A percentile compares a stretch with the other conserved stretches of the same genome.
Conservation (phyloP, 352 stramenopile genomes). For the Thraustochytrium sp. region DNA sequence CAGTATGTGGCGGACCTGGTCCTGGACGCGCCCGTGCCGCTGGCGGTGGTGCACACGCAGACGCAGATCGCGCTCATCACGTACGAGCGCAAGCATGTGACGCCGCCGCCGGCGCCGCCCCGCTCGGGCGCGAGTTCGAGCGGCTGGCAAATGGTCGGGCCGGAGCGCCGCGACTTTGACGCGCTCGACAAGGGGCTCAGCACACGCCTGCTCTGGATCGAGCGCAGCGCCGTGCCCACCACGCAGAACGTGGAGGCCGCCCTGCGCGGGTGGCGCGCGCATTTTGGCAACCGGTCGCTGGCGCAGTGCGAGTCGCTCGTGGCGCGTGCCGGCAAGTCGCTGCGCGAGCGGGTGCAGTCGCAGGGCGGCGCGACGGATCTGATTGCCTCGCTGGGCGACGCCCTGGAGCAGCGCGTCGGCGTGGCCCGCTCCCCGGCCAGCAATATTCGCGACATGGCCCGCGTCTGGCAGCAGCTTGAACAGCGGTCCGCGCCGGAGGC, state of each 20-base stretch:
- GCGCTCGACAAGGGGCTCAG: neutral
- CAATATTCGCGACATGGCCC: neutral
- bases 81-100: neutral
- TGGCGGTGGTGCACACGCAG: neutral
- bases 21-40: neutral
- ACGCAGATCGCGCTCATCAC: neutral
- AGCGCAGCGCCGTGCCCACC: neutral
- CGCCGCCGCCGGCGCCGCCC: neutral
- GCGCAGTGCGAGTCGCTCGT: neutral
- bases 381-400: neutral
- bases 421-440: neutral
- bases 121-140: neutral
- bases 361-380: neutral
- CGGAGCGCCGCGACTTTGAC: neutral
- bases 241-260: neutral
- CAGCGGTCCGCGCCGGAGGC: neutral
- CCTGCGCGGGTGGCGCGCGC: neutral
- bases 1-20: neutral
- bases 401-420: neutral
- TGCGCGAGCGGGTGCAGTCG: neutral
- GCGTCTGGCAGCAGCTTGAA: neutral
- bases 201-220: neutral
- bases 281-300: neutral
- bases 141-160: neutral
- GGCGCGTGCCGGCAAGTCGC: neutral